Base-by-base conservation (phyloP, 352 stramenopile genomes). In the Phytophthora crassamura region DNA sequence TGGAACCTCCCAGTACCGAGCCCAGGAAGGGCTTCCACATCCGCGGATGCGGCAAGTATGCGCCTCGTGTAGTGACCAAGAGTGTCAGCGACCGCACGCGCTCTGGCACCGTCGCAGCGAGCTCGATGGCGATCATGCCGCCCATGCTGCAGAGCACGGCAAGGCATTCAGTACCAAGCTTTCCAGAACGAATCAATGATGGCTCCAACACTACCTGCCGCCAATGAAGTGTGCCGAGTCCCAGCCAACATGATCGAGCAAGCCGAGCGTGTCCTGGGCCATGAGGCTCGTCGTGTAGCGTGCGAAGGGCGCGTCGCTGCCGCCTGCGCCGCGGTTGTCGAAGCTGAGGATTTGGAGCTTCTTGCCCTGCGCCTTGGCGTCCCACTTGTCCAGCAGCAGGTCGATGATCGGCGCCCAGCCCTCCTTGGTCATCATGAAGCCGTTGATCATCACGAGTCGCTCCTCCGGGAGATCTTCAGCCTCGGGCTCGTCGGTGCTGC, bases 271-370 rank as follows among this genome's bases (percentile, higher is more conserved):
- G 39, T 87, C 78, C 28, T 81, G 67, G 1, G 78, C 78, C 78
- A 87, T 87, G 10, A 65, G 49, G 50, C 67, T 82, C 6, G 74
- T 87, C 25, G 66, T 82, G 41, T 87, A 87, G n/a, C 72, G 59
- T 2, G 63, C 53, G 4, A 55, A 60, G 5, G 78, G 78, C 22
- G 57, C 62, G 35, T 79, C 73, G 8, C 60, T 81, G 18, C 74
- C 72, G n/a, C 78, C 78, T 6, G 61, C 66, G 9, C 78, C 78
- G 42, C 75, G 78, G 39, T 87, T 87, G 63, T 87, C 78, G 16
- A 84, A 69, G 7, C 72, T 80, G 15, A 84, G 67, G 12, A 87
- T 53, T 33, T 67, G 36, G 14, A 81, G 73, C 15, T 49, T 56
- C 39, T 65, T 71, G 38, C 40, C 32, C 6, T 59, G 67, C 9